These are phyloP conservation scores for Aspergillus flavus DNA, from an alignment of 2,329 filamentous ascomycete species.

Conservation along the genomic window DNA sequence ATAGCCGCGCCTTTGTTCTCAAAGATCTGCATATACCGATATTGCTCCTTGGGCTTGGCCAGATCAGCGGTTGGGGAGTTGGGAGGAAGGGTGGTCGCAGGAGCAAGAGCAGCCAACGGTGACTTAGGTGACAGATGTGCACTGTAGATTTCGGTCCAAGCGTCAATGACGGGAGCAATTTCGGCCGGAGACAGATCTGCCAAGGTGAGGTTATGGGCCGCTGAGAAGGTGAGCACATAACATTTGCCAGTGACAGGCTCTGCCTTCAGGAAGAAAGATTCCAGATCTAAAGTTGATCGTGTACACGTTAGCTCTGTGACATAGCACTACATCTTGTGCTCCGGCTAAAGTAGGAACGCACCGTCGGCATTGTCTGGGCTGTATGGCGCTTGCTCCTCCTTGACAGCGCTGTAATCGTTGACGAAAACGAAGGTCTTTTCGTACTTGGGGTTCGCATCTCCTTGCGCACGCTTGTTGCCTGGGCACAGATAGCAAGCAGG, in stretches of 20 bases:
- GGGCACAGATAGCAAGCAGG: slow-evolving; percentile 94
- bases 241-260: slow-evolving; percentile 91
- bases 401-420: slow-evolving; percentile 97
- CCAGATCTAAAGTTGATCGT: slow-evolving; percentile 57
- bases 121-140: slow-evolving; percentile 74
- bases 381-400: slow-evolving; percentile 87
- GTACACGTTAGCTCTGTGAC: not conserved
- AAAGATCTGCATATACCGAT: slow-evolving; percentile 98
- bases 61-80: slow-evolving; percentile 49
- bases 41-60: slow-evolving; percentile 68
- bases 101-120: slow-evolving; percentile 57
- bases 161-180: slow-evolving; percentile 80
- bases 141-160: slow-evolving; percentile 90
- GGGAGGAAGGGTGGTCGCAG: slow-evolving; percentile 51
- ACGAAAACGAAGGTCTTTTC: slow-evolving; percentile 89
- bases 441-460: slow-evolving; percentile 84
- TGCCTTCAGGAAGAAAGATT: slow-evolving; percentile 76
- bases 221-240: slow-evolving; percentile 94
- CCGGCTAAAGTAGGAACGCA: slow-evolving; percentile 30
- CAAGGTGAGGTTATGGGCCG: slow-evolving; percentile 86
- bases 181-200: slow-evolving; percentile 79
- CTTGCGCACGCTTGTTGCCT: slow-evolving; percentile 83
- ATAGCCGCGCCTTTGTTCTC: slow-evolving; percentile 98
- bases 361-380: slow-evolving; percentile 53
- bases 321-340: not conserved